Evolutionary conservation across 1,139 yeast genomes (phyloP).

Genomic region (Debaryomycetaceae sp.): DNA sequence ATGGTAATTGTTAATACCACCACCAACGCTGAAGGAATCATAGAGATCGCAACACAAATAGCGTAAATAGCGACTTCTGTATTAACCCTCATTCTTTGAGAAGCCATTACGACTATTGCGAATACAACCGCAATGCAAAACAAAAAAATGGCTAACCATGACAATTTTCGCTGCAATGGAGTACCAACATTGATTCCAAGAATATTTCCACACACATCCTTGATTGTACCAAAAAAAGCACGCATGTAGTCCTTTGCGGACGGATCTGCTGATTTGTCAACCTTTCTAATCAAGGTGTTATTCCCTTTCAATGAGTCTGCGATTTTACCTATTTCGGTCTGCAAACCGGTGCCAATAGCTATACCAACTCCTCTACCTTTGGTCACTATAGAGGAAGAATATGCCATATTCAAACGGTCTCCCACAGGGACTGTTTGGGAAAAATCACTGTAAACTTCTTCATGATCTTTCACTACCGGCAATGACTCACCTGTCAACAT

Average conservation of each 20-base stretch:
- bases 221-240: conserved; percentile 40
- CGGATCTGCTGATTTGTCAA: conserved; percentile 21
- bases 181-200: conserved; percentile 78
- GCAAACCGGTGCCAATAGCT: conserved; percentile 62
- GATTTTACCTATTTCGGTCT: conserved; percentile 75
- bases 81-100: conserved; percentile 64
- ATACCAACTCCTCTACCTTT: conserved; percentile 78
- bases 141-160: conserved; percentile 66
- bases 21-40: conserved; percentile 80
- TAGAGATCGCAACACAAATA: conserved; percentile 75
- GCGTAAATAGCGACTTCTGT: conserved; percentile 79
- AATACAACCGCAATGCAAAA: conserved; percentile 71
- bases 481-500: conserved; percentile 77
- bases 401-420: conserved; percentile 73
- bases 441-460: conserved; percentile 35
- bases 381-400: conserved; percentile 65
- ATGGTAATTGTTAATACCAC: conserved; percentile 81
- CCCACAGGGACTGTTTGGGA: conserved; percentile 57
- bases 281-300: conserved; percentile 22
- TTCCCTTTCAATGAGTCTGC: conserved; percentile 55
- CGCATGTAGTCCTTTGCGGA: conserved; percentile 44
- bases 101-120: conserved; percentile 78
- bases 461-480: conserved; percentile 61
- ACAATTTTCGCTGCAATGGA: conserved; percentile 63
- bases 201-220: conserved; percentile 51